Conservation (phyloP, 495 filamentous ascomycete genomes). For the Lasiosphaeria miniovina region DNA sequence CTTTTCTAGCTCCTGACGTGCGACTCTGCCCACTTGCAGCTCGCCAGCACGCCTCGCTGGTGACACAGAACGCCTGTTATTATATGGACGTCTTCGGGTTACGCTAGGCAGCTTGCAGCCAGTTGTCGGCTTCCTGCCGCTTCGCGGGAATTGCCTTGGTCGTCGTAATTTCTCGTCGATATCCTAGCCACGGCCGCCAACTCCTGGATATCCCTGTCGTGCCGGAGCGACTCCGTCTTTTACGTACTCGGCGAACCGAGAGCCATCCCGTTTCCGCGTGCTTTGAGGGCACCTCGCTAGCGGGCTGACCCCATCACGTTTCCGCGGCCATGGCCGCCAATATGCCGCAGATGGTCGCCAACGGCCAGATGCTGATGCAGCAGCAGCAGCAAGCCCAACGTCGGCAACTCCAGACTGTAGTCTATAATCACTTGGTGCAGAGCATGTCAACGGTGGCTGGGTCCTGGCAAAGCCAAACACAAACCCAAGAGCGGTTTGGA, state of each 20-base stretch:
- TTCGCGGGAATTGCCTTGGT: conserved; percentile 3
- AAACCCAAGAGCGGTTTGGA: conserved; percentile 27
- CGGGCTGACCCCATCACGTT: conserved; percentile 18
- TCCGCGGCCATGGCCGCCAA: conserved; percentile 50
- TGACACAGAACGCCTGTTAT: conserved; percentile 8
- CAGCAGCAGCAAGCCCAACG: conserved; percentile 20
- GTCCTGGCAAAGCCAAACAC: conserved; percentile 11
- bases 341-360: conserved; percentile 42
- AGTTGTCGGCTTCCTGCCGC: conserved; percentile 26
- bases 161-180: not conserved
- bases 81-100: conserved; percentile 28
- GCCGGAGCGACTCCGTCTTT: not conserved
- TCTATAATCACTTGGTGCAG: not conserved
- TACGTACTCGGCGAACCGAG: not conserved
- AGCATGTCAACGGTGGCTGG: not conserved
- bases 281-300: not conserved
- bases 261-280: not conserved
- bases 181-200: not conserved
- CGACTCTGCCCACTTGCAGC: conserved; percentile 10
- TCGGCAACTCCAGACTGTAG: not conserved
- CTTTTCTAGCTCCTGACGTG: conserved; percentile 2
- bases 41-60: conserved; percentile 1
- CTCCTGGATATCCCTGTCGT: not conserved
- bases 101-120: conserved; percentile 28
- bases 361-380: conserved; percentile 35